Evolutionary conservation across 2,329 filamentous ascomycete genomes (phyloP).

Genomic region (Paraphoma chrysanthemicola): DNA sequence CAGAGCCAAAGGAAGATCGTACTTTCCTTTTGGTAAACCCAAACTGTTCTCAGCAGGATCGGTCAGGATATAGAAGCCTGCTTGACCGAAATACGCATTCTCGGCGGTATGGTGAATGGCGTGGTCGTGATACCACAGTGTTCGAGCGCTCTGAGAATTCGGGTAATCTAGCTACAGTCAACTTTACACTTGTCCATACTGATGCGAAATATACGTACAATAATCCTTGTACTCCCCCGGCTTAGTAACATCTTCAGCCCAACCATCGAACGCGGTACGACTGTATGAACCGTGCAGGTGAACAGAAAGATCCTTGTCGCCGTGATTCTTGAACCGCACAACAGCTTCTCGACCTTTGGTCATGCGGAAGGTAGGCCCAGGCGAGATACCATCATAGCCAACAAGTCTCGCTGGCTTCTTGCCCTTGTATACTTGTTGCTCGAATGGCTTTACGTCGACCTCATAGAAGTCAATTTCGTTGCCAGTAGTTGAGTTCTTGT

Average conservation of each 20-base stretch:
- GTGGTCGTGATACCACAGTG: constrained; percentile 63
- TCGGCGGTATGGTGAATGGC: constrained; percentile 57
- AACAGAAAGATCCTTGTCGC: constrained; percentile 54
- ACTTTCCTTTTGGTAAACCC: constrained; percentile 59
- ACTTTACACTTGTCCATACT: neutral
- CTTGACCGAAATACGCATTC: constrained; percentile 66
- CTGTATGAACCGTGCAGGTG: constrained; percentile 63
- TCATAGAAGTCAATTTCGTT: constrained; percentile 56
- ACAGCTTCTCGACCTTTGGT: constrained; percentile 59
- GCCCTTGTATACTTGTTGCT: constrained; percentile 53
- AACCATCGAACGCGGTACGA: constrained; percentile 59
- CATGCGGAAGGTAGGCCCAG: constrained; percentile 62
- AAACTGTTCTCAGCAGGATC: constrained; percentile 60
- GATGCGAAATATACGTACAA: constrained; percentile 20
- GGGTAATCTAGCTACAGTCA: constrained; percentile 56
- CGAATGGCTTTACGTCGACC: constrained; percentile 53
- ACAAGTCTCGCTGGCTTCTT: constrained; percentile 51
- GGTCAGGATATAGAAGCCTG: constrained; percentile 63
- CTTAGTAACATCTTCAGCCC: constrained; percentile 61
- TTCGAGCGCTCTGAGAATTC: constrained; percentile 60
- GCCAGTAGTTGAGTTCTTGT: constrained; percentile 44
- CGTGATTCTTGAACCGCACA: constrained; percentile 63
- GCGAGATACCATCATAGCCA: constrained; percentile 64
- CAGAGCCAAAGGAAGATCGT: constrained; percentile 63
- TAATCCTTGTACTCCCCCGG: constrained; percentile 60